phyloP scores from a whole-genome alignment of 2,329 filamentous ascomycete genomes.

The Hymenoscyphus linearis region DNA sequence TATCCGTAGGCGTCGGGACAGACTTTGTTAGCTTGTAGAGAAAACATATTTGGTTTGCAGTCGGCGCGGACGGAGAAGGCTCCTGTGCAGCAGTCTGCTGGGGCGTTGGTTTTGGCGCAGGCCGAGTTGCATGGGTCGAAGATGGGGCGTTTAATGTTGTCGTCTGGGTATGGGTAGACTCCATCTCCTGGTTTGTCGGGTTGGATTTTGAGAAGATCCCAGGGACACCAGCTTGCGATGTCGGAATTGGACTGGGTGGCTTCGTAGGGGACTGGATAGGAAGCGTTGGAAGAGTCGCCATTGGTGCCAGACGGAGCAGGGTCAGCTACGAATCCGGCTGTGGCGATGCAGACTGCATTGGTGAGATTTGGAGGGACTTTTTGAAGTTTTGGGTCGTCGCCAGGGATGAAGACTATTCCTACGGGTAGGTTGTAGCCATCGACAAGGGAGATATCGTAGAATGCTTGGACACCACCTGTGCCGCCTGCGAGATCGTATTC shows the following conservation, averaged over 20 bases:
- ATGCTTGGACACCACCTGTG: constrained; percentile 55
- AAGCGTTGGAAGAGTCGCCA: constrained; percentile 52
- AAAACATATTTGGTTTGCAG: constrained; percentile 65
- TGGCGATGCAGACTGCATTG: constrained; percentile 72
- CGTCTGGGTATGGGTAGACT: constrained; percentile 76
- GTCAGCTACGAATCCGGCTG: constrained; percentile 54
- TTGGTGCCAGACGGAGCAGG: constrained; percentile 47
- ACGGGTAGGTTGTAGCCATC: constrained; percentile 80
- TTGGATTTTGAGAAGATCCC: constrained; percentile 65
- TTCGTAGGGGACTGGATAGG: constrained; percentile 65
- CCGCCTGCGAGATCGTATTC: constrained; percentile 75
- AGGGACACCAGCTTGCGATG: constrained; percentile 71
- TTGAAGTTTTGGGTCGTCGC: constrained; percentile 54
- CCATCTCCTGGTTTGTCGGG: constrained; percentile 68
- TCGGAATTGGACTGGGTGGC: constrained; percentile 48
- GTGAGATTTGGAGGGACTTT: constrained; percentile 69
- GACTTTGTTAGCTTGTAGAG: constrained; percentile 62
- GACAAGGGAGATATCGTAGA: constrained; percentile 80
- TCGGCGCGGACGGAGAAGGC: constrained; percentile 55
- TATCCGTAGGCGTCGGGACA: constrained; percentile 85
- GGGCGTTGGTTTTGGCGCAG: constrained; percentile 62
- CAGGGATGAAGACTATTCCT: constrained; percentile 55
- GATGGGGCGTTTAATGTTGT: constrained; percentile 60
- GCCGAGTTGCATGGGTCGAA: constrained; percentile 77
- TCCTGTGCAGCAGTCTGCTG: constrained; percentile 72